Percentiles rank a stretch among this genome's conserved stretches.
Conservation (phyloP, 345 rosid species). For the Citrus mangshanensis region DNA sequence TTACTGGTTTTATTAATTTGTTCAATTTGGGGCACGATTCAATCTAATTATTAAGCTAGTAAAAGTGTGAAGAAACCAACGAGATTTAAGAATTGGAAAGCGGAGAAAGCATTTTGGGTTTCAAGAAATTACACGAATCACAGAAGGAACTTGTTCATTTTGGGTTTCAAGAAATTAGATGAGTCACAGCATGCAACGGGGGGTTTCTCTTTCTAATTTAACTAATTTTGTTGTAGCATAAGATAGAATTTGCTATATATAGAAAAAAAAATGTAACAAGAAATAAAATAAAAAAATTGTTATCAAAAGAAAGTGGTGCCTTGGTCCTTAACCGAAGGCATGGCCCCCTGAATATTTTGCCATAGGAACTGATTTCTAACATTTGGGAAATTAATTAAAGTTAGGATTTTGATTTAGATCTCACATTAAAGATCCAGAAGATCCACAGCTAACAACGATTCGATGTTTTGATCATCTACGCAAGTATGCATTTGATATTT, state of each 20-base stretch:
- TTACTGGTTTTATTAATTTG: background rate
- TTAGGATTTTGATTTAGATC: too few species aligned
- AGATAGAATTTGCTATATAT: background rate
- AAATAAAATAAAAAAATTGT: background rate
- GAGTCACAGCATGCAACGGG: too few species aligned
- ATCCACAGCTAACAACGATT: too few species aligned
- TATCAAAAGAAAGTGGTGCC: too few species aligned
- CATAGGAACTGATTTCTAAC: background rate
- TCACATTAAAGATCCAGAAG: too few species aligned
- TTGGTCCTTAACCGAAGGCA: too few species aligned
- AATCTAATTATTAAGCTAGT: background rate
- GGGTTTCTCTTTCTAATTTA: background rate
- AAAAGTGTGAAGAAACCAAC: background rate
- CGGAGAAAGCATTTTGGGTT: background rate
- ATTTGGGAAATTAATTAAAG: too few species aligned
- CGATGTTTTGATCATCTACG: too few species aligned
- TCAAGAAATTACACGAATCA: too few species aligned
- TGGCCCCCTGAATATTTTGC: background rate
- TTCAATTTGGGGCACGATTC: background rate
- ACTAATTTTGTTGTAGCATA: background rate
- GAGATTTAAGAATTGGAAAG: background rate
- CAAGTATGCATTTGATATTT: too few species aligned
- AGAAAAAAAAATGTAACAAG: background rate
- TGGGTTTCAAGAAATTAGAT: background rate
- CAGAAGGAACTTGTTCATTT: background rate